Evolutionary conservation across 352 stramenopile species (phyloP).

Genomic region (Phytophthora hibernalis): DNA sequence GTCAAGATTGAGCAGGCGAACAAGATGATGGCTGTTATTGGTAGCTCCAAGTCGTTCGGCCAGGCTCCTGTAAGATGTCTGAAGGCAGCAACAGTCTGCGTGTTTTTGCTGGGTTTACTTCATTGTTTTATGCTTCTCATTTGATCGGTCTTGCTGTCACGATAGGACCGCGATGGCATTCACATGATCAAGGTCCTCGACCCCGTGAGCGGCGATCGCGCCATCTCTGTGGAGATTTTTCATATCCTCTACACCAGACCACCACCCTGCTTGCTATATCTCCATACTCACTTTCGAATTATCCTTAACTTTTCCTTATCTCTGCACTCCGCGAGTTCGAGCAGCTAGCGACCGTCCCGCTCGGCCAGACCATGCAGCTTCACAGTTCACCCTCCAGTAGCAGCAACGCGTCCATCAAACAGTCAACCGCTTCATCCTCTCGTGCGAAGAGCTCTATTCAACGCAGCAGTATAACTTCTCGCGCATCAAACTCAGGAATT

Average conservation of each 20-base stretch:
- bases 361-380: slow-evolving; percentile 53
- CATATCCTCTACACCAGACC: slow-evolving; percentile 59
- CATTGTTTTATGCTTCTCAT: not conserved
- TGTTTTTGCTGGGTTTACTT: not conserved
- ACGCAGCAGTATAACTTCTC: slow-evolving; percentile 16
- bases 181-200: slow-evolving; percentile 74
- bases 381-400: slow-evolving; percentile 5
- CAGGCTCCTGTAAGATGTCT: slow-evolving; percentile 46
- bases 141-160: not conserved
- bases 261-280: not conserved
- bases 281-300: slow-evolving; percentile 6
- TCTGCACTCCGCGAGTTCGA: slow-evolving; percentile 78
- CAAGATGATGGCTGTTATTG: slow-evolving; percentile 59
- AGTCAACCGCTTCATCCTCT: not conserved
- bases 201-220: slow-evolving; percentile 43
- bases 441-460: slow-evolving; percentile 4
- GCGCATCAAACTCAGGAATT: slow-evolving; percentile 11
- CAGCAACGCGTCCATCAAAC: slow-evolving; percentile 5
- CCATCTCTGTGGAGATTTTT: slow-evolving; percentile 77
- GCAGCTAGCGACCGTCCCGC: slow-evolving; percentile 61
- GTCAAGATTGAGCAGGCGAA: slow-evolving; percentile 87
- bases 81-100: too few relatives aligned
- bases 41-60: slow-evolving; percentile 56
- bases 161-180: slow-evolving; percentile 68
- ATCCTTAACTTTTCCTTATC: slow-evolving; percentile 51